Evolutionary conservation across 2,329 filamentous ascomycete species (phyloP), one percentile per base, ranked within the genome.

Genomic region (Cercospora beticola): DNA sequence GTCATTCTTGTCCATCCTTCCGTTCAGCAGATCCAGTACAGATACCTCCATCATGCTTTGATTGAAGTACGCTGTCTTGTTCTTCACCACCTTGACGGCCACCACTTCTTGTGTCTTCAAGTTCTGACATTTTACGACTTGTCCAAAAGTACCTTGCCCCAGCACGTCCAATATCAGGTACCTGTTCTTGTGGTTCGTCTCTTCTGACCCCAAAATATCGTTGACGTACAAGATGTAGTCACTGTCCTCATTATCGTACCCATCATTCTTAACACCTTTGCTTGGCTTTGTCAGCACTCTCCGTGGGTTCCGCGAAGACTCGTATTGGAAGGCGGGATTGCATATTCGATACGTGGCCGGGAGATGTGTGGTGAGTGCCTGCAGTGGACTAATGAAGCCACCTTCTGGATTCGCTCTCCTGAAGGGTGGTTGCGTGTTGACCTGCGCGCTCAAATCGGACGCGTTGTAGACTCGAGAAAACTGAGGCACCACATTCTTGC

Each of bases 41-140:
- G 95, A 99, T 33, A 99, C 95, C 79, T 99, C 95, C 95, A 99
- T 99, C 95, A 99, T 99, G 81, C 95, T 98, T 81, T 99, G 95
- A 79, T 99, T 99, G 84, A 99, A 99, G 81, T 99, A 99, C 43
- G 95, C 95, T 1, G 95, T 99, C 76, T 94, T 90, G 81, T 99
- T 99, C 83, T 99, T 99, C 83, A 99, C 95, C 65, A 99, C 95
- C 82, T 99, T 99, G 74, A 99, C 95, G 3, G 95, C 95, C 56
- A 99, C 95, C 46, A 99, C 95, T 81, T 99, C 95, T 79, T 97
- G 94, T 0, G 95, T 98, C 83, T 97, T 97, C 75, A 99, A 82
- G 76, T 99, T 99, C 80, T 99, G 95, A 79, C 95, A 99, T 81
- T 99, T 99, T 70, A 99, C 95, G 33, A 99, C 95, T 82, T 99